Conservation (phyloP, 257 asterid genomes). For the Solanum chiquidenum region DNA sequence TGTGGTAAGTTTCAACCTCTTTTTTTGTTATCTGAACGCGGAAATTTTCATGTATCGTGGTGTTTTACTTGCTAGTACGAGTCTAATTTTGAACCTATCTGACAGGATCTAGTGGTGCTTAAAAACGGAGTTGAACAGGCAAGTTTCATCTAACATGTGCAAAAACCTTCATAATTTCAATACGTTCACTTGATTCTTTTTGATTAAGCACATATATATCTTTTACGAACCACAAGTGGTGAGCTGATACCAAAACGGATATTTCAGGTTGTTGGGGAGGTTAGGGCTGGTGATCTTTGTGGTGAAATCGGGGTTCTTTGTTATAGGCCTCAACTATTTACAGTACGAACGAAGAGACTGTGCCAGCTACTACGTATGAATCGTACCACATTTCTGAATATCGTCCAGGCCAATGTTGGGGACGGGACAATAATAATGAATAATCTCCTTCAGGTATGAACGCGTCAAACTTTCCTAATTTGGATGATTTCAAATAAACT, state of each 20-base stretch:
- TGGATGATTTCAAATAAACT: constrained; percentile 10
- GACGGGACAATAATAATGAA: constrained; percentile 85
- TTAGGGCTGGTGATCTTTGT: constrained; percentile 65
- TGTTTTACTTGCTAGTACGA: neutral
- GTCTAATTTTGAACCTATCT: constrained; percentile 3
- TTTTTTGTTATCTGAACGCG: neutral
- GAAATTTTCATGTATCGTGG: neutral
- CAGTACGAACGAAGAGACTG: constrained; percentile 71
- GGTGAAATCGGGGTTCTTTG: constrained; percentile 96
- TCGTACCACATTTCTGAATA: constrained; percentile 64
- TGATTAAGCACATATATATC: neutral
- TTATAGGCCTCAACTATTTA: constrained; percentile 78
- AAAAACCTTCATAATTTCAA: neutral
- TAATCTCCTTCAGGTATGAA: constrained; percentile 73
- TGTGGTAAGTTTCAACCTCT: constrained; percentile 19
- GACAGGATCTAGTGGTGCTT: constrained; percentile 27
- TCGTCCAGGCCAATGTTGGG: constrained; percentile 79
- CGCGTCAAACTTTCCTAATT: neutral
- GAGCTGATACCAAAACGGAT: neutral
- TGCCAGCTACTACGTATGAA: constrained; percentile 71
- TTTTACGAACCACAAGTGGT: neutral
- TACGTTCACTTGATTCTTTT: neutral
- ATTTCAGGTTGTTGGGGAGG: constrained; percentile 73
- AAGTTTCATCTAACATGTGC: constrained; percentile 16
- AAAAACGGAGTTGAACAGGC: constrained; percentile 52